Evolutionary conservation across 257 asterid species (phyloP).

Genomic region (Nicotiana undulata): DNA sequence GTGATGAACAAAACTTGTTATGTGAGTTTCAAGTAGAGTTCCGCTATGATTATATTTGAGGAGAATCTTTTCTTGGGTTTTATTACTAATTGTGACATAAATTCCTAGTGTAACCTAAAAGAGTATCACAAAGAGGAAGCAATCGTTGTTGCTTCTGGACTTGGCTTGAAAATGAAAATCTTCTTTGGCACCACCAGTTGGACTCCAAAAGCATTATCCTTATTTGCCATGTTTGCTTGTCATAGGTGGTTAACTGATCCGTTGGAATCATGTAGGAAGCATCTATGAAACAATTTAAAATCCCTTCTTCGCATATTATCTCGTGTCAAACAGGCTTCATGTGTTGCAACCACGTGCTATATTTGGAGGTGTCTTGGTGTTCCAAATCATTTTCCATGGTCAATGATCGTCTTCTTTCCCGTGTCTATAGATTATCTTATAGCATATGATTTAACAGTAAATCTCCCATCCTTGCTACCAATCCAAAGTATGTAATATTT

Average conservation of each 20-base stretch:
- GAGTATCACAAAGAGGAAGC: neutral
- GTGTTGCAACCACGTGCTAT: neutral
- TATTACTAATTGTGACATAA: neutral
- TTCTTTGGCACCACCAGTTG: neutral
- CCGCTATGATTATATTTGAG: neutral
- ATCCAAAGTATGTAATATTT: neutral
- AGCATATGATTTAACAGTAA: neutral
- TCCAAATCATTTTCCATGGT: neutral
- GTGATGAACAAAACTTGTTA: neutral
- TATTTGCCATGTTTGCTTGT: neutral
- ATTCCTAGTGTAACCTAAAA: neutral
- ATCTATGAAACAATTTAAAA: neutral
- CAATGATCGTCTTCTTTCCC: neutral
- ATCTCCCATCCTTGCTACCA: neutral
- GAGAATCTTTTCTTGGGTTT: neutral
- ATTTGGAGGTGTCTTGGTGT: neutral
- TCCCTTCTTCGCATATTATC: neutral
- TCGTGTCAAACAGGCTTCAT: neutral
- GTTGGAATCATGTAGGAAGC: neutral
- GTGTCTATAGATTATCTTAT: neutral
- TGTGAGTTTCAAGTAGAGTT: neutral
- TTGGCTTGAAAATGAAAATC: neutral
- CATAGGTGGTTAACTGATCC: neutral
- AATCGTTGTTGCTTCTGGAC: neutral
- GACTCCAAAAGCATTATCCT: neutral